Percentiles rank a stretch among this genome's conserved stretches.
Conservation (phyloP, 352 stramenopile species). For the Pythium rishiriense region DNA sequence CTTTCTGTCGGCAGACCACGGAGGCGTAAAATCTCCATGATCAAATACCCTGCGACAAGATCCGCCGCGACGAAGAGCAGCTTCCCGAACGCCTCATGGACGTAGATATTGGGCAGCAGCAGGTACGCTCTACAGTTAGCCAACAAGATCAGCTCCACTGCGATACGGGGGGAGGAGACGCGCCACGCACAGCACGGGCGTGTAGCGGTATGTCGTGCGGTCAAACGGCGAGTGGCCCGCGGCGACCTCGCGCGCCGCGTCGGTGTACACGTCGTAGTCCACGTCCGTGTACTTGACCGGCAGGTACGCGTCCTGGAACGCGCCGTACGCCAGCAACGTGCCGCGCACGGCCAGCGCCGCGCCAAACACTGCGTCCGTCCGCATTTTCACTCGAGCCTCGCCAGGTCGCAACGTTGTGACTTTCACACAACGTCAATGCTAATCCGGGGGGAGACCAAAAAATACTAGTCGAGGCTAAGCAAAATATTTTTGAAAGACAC, state of each 20-base stretch:
- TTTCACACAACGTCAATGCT: no score
- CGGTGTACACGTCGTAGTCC: constrained; percentile 99
- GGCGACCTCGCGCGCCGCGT: constrained; percentile 92
- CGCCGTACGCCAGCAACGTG: constrained; percentile 67
- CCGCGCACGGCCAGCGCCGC: constrained; percentile 60
- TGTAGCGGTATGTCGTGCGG: constrained; percentile 98
- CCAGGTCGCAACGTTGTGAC: no score
- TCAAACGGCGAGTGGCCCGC: constrained; percentile 92
- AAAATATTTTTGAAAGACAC: neutral
- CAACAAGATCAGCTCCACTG: neutral
- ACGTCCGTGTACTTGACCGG: constrained; percentile 98
- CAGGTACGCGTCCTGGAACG: constrained; percentile 76
- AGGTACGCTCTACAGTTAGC: constrained; percentile 55
- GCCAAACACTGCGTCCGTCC: constrained; percentile 40
- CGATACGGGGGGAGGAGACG: neutral
- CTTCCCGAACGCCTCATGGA: constrained; percentile 90
- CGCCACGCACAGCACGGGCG: constrained; percentile 89
- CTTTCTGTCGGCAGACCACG: constrained; percentile 51
- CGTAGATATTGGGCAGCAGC: constrained; percentile 73
- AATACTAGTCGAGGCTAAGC: neutral
- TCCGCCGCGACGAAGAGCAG: constrained; percentile 96
- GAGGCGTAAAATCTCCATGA: constrained; percentile 85
- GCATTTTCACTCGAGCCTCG: constrained; percentile 15
- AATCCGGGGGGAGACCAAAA: no score
- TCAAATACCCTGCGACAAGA: constrained; percentile 88